Conservation (phyloP, 2,329 filamentous ascomycete genomes). For the Talaromyces islandicus region DNA sequence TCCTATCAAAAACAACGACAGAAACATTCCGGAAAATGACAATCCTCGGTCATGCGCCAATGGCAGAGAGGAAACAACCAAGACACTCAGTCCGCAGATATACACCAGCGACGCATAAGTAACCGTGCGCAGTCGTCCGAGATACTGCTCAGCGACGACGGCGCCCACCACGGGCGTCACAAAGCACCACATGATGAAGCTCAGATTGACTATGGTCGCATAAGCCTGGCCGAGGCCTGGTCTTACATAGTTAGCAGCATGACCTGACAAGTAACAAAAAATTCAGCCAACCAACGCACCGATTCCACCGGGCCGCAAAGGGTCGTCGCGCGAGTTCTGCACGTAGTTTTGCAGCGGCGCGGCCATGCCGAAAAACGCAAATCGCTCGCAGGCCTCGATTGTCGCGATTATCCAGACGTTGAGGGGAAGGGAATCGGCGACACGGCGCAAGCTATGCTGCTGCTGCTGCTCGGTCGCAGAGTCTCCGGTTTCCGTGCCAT, state of each 20-base stretch:
- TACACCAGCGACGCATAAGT: conserved; percentile 47
- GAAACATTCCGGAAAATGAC: conserved; percentile 39
- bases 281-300: background rate
- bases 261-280: too few species aligned
- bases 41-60: conserved; percentile 34
- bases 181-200: conserved; percentile 39
- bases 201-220: conserved; percentile 6
- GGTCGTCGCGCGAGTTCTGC: background rate
- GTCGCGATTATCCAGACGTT: conserved; percentile 6
- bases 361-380: conserved; percentile 3
- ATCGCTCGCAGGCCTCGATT: conserved; percentile 9
- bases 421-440: background rate
- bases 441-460: background rate
- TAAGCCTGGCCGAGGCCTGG: conserved; percentile 2
- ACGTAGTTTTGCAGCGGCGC: conserved; percentile 9
- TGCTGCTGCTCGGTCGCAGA: background rate
- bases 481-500: background rate
- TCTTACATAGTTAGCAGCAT: background rate
- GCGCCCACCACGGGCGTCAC: conserved; percentile 45
- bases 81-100: conserved; percentile 43
- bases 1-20: conserved; percentile 51
- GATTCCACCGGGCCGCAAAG: conserved; percentile 1
- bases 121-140: conserved; percentile 49
- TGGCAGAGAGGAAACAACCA: conserved; percentile 43
- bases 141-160: conserved; percentile 46